These are phyloP conservation scores for Aquilaria yunnanensis DNA, from an alignment of 345 rosid species.

Conservation along the genomic window DNA sequence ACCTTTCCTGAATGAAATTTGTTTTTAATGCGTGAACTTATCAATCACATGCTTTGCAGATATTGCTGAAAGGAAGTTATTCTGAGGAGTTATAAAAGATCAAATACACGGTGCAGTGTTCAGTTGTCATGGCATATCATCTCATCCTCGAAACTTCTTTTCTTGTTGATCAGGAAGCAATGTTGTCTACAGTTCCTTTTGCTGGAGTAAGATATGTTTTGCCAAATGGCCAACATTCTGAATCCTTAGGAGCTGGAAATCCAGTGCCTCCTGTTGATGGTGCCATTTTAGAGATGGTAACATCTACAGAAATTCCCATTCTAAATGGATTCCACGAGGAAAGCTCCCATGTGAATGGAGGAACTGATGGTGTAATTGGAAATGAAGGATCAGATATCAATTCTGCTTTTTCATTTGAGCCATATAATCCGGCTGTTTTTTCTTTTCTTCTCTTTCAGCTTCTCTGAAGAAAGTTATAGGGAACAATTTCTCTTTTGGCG, in stretches of 20 bases:
- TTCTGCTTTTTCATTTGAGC: constrained; percentile 47
- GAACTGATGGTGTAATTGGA: constrained; percentile 20
- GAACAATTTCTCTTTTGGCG: constrained; percentile 31
- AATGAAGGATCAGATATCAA: constrained; percentile 27
- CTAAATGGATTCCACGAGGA: constrained; percentile 35
- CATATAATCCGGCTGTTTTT: constrained; percentile 69
- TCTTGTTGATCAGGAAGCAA: constrained; percentile 69
- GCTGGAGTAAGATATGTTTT: constrained; percentile 23
- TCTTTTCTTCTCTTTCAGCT: constrained; percentile 78
- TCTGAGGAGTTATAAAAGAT: constrained; percentile 77
- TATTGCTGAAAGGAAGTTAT: constrained; percentile 82
- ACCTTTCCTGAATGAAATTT: background rate
- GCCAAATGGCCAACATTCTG: constrained; percentile 18
- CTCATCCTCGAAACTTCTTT: constrained; percentile 92
- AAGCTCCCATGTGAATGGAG: constrained; percentile 23
- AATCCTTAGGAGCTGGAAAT: constrained; percentile 23
- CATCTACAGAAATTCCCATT: constrained; percentile 38
- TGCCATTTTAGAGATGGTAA: constrained; percentile 21
- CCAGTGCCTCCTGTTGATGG: constrained; percentile 18
- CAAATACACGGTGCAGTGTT: constrained; percentile 68
- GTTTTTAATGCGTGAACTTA: too few relatives aligned
- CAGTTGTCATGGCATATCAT: constrained; percentile 68
- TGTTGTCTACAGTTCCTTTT: constrained; percentile 63
- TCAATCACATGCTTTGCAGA: constrained; percentile 34
- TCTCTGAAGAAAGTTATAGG: constrained; percentile 61